Conservation (phyloP, 1,284 basidiomycete species). For the Tilletia setariae region DNA sequence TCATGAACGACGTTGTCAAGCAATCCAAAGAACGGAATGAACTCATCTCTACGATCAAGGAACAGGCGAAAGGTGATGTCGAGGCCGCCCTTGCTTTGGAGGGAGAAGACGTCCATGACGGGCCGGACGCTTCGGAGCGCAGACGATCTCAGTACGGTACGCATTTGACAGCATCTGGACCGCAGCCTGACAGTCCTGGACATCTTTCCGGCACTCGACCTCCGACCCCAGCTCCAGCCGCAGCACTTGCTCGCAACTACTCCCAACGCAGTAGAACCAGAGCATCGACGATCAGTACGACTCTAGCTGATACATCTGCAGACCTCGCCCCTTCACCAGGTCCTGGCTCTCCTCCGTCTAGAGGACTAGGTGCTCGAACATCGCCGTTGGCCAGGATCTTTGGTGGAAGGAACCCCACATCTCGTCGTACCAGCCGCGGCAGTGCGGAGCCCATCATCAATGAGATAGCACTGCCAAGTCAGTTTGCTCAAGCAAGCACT, state of each 20-base stretch:
- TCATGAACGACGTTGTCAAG: conserved; percentile 33
- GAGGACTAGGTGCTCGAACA: neutral
- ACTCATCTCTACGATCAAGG: neutral
- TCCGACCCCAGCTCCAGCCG: too few species aligned
- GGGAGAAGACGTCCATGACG: neutral
- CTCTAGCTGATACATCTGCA: too few species aligned
- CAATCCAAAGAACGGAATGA: neutral
- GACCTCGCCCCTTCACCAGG: neutral
- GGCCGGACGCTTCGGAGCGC: too few species aligned
- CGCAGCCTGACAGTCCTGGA: too few species aligned
- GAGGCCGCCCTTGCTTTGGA: neutral
- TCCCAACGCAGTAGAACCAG: neutral
- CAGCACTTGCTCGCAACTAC: too few species aligned
- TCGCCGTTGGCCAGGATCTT: conserved; percentile 2
- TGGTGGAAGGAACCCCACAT: neutral
- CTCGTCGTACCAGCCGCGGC: neutral
- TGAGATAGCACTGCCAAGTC: neutral
- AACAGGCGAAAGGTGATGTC: neutral
- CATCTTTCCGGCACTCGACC: too few species aligned
- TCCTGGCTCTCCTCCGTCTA: neutral
- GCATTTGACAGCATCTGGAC: too few species aligned
- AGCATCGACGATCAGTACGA: neutral
- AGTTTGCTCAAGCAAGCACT: too few species aligned
- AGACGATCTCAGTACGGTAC: too few species aligned
- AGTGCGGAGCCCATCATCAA: neutral